phyloP scores from a whole-genome alignment of 305 asterid species.

The Stenogyne calaminthoides region DNA sequence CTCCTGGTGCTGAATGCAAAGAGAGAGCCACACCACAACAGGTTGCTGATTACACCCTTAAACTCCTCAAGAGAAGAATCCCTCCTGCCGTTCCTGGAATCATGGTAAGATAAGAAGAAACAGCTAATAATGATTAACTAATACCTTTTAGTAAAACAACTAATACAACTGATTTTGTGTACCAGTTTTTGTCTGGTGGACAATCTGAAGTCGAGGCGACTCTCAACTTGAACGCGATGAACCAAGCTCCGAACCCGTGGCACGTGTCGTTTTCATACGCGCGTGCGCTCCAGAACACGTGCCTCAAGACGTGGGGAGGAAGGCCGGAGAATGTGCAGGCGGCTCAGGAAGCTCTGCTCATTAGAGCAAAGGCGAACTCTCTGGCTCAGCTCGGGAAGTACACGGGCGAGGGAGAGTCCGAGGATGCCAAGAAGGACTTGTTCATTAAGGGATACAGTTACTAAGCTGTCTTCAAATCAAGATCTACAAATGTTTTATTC shows the following conservation, averaged over 20 bases:
- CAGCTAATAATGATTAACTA: not conserved
- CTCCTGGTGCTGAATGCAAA: conserved; percentile 68
- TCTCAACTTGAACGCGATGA: conserved; percentile 70
- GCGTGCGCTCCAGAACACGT: conserved; percentile 73
- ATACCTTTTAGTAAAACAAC: too few relatives aligned
- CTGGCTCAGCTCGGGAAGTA: conserved; percentile 81
- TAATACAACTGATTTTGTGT: not conserved
- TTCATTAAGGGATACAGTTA: conserved; percentile 65
- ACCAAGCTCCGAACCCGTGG: conserved; percentile 76
- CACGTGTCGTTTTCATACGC: conserved; percentile 75
- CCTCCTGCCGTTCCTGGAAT: conserved; percentile 79
- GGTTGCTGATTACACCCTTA: conserved; percentile 61
- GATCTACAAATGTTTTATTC: conserved; percentile 17
- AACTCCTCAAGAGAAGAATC: conserved; percentile 52
- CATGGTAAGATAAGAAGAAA: conserved; percentile 50
- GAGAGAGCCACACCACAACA: conserved; percentile 53
- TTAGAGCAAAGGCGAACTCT: conserved; percentile 63
- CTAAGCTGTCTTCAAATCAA: conserved; percentile 34
- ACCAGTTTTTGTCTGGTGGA: conserved; percentile 69
- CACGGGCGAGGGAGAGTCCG: conserved; percentile 73
- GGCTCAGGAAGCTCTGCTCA: conserved; percentile 60
- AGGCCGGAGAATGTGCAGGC: conserved; percentile 65
- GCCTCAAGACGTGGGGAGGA: conserved; percentile 78
- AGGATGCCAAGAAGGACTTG: conserved; percentile 72
- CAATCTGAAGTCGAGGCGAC: conserved; percentile 82